Conservation (phyloP, 305 asterid genomes). For the Salvia sclarea region DNA sequence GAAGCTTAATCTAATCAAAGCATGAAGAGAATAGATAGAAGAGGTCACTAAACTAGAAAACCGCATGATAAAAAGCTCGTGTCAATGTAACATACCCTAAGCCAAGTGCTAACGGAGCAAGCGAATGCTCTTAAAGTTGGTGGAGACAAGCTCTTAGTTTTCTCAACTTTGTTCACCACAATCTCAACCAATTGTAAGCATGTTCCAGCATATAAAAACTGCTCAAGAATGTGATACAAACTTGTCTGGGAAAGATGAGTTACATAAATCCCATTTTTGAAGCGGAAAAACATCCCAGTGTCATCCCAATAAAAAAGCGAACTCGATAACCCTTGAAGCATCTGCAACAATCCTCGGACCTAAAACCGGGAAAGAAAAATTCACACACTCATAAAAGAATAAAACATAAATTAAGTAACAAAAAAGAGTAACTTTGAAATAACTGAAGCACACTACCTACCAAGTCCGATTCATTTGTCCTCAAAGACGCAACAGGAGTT, state of each 20-base stretch:
- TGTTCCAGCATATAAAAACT: slow-evolving; percentile 74
- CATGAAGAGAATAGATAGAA: not conserved
- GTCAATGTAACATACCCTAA: slow-evolving; percentile 49
- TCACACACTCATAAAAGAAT: not conserved
- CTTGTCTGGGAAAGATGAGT: slow-evolving; percentile 83
- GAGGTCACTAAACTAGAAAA: slow-evolving; percentile 14
- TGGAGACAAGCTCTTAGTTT: slow-evolving; percentile 53
- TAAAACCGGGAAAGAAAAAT: slow-evolving; percentile 30
- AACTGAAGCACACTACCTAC: slow-evolving; percentile 51
- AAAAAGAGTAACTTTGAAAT: not conserved
- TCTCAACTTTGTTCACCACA: slow-evolving; percentile 55
- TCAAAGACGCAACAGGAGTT: slow-evolving; percentile 53
- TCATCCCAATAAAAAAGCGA: slow-evolving; percentile 69
- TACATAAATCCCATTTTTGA: slow-evolving; percentile 68
- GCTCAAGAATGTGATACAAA: slow-evolving; percentile 68
- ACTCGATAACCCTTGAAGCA: slow-evolving; percentile 82
- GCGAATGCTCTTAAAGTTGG: slow-evolving; percentile 89
- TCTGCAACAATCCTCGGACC: slow-evolving; percentile 90
- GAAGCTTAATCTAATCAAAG: slow-evolving; percentile 18
- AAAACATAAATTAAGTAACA: not conserved
- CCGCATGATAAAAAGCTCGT: not conserved
- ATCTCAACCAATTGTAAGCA: slow-evolving; percentile 70
- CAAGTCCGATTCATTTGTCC: slow-evolving; percentile 77
- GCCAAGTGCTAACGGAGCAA: slow-evolving; percentile 75
- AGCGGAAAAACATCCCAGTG: slow-evolving; percentile 43